These are phyloP conservation scores for Neopestalotiopsis sp. DNA, from an alignment of 2,329 filamentous ascomycete species.

Conservation along the genomic window DNA sequence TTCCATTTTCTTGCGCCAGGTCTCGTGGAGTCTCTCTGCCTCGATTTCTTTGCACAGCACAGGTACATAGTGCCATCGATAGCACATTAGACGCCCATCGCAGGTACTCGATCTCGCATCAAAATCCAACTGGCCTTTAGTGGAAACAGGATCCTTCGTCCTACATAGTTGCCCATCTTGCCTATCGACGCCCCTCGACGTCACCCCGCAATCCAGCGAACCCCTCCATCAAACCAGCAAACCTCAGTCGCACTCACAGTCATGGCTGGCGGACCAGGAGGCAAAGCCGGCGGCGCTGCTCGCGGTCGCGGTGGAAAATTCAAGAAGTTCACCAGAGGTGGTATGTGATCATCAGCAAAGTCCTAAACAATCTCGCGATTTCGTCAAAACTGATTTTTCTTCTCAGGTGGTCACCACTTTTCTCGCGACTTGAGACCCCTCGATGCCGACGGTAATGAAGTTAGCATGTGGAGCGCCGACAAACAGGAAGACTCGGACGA, in stretches of 20 bases:
- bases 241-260: slow-evolving; percentile 15
- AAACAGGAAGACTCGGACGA: slow-evolving; percentile 49
- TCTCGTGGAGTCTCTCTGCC: slow-evolving; percentile 5
- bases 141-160: neutral
- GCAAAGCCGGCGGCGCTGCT: slow-evolving; percentile 52
- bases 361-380: neutral
- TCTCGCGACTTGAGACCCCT: slow-evolving; percentile 88
- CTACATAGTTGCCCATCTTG: neutral
- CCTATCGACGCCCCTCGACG: slow-evolving; percentile 18
- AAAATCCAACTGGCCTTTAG: neutral
- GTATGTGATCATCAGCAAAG: slow-evolving; percentile 52
- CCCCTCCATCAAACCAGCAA: slow-evolving; percentile 16
- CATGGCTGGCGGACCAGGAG: slow-evolving; percentile 47
- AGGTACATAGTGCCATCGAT: neutral
- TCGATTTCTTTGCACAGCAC: neutral
- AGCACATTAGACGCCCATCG: neutral
- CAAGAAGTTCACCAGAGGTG: slow-evolving; percentile 90
- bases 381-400: slow-evolving; percentile 6
- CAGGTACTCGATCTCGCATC: neutral
- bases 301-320: slow-evolving; percentile 92
- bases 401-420: slow-evolving; percentile 88
- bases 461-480: slow-evolving; percentile 83
- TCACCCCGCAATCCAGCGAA: slow-evolving; percentile 20
- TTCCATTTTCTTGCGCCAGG: slow-evolving; percentile 3
- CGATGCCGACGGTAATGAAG: slow-evolving; percentile 86